Evolutionary conservation across 2,329 filamentous ascomycete genomes (phyloP).

Genomic region (Neurospora sp.): DNA sequence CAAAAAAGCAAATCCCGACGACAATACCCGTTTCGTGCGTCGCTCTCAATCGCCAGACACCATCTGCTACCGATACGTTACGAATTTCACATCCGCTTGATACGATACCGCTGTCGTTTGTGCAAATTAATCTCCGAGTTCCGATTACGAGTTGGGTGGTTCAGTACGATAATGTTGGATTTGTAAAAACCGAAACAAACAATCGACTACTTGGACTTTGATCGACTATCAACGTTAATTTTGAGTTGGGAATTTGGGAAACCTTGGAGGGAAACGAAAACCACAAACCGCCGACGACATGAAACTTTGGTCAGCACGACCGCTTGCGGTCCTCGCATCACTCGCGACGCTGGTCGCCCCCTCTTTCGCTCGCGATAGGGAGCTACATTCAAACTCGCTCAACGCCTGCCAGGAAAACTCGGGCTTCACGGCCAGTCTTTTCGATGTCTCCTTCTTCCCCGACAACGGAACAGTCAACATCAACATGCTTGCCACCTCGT

Average conservation of each 20-base stretch:
- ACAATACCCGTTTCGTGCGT: not conserved
- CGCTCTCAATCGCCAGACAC: not conserved
- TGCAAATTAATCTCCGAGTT: not conserved
- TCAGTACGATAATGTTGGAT: not conserved
- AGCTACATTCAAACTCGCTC: conserved; percentile 75
- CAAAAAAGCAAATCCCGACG: not conserved
- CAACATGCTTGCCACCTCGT: conserved; percentile 70
- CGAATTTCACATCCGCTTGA: not conserved
- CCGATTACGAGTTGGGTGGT: not conserved
- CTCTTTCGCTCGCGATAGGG: conserved; percentile 35
- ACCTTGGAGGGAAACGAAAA: not conserved
- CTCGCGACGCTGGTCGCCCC: conserved; percentile 35
- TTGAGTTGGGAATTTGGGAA: not conserved
- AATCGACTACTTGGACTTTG: not conserved
- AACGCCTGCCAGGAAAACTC: conserved; percentile 78
- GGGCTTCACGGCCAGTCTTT: conserved; percentile 77
- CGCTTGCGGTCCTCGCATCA: conserved; percentile 36
- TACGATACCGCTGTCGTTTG: not conserved
- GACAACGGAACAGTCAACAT: conserved; percentile 63
- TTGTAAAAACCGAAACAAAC: not conserved
- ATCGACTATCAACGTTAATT: not conserved
- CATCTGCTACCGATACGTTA: not conserved
- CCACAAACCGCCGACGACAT: conserved; percentile 24
- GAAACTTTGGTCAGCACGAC: conserved; percentile 36
- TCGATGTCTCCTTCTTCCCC: conserved; percentile 75